Conservation (phyloP, 768 basidiomycete genomes). For the Galerina marginata region DNA sequence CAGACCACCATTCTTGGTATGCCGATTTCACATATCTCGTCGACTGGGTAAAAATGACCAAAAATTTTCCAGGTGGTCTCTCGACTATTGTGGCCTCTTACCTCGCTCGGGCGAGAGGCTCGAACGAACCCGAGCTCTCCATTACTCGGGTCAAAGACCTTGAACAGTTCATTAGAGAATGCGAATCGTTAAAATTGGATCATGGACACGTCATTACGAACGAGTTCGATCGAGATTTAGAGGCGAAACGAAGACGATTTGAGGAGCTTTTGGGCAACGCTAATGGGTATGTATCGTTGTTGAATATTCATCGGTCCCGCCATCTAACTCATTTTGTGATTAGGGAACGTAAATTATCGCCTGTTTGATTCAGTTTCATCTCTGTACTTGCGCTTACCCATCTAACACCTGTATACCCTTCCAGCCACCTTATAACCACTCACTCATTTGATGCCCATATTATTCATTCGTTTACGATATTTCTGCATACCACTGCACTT, state of each 20-base stretch:
- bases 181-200: slow-evolving; percentile 61
- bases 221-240: slow-evolving; percentile 40
- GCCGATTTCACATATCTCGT: not conserved
- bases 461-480: no score
- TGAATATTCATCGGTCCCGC: not conserved
- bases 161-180: slow-evolving; percentile 70
- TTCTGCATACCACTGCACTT: no score
- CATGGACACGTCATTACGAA: slow-evolving; percentile 47
- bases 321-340: not conserved
- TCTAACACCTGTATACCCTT: no score
- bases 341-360: slow-evolving; percentile 22
- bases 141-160: slow-evolving; percentile 60
- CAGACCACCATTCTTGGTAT: slow-evolving; percentile 45
- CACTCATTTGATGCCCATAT: no score
- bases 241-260: slow-evolving; percentile 26
- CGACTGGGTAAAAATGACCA: not conserved
- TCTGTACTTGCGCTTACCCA: no score
- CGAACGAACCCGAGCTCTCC: slow-evolving; percentile 72
- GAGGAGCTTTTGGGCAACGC: slow-evolving; percentile 38
- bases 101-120: slow-evolving; percentile 70
- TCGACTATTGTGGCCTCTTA: slow-evolving; percentile 77
- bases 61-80: slow-evolving; percentile 51
- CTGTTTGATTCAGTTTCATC: not conserved
- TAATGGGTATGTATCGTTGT: slow-evolving; percentile 23
- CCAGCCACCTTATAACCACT: no score